phyloP scores from a whole-genome alignment of 169 alveolate species.

The Eimeria falciformis region DNA sequence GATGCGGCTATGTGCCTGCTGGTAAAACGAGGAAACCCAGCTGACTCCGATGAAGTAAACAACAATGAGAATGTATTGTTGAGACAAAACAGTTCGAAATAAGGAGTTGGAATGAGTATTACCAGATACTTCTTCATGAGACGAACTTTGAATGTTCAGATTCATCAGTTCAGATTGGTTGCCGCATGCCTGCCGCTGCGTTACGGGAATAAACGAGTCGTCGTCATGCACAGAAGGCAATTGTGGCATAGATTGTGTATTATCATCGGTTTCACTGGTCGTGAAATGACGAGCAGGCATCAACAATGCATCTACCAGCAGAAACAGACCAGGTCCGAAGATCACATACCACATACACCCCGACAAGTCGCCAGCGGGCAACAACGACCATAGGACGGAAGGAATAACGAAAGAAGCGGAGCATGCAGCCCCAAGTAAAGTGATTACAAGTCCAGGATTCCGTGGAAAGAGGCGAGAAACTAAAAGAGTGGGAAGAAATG shows the following conservation, averaged over 20 bases:
- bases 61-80: conserved; percentile 31
- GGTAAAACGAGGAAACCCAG: conserved; percentile 62
- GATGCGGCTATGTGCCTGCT: conserved; percentile 68
- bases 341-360: conserved; percentile 59
- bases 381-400: not conserved
- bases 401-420: conserved; percentile 79
- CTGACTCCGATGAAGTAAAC: conserved; percentile 63
- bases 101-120: not conserved
- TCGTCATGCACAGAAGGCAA: conserved; percentile 68
- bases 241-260: too few relatives aligned
- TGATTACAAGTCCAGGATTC: conserved; percentile 49
- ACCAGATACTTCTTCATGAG: not conserved
- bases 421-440: conserved; percentile 76
- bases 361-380: conserved; percentile 19
- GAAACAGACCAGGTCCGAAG: conserved; percentile 55
- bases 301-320: conserved; percentile 21
- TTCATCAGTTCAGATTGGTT: not conserved
- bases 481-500: conserved; percentile 70
- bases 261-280: conserved; percentile 22
- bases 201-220: conserved; percentile 68
- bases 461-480: conserved; percentile 76
- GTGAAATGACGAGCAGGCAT: conserved; percentile 40
- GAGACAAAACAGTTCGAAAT: conserved; percentile 11
- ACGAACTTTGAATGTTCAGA: not conserved
- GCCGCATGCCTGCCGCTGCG: not conserved